Conservation (phyloP, 768 basidiomycete species). For the Lepiota subincarnata region DNA sequence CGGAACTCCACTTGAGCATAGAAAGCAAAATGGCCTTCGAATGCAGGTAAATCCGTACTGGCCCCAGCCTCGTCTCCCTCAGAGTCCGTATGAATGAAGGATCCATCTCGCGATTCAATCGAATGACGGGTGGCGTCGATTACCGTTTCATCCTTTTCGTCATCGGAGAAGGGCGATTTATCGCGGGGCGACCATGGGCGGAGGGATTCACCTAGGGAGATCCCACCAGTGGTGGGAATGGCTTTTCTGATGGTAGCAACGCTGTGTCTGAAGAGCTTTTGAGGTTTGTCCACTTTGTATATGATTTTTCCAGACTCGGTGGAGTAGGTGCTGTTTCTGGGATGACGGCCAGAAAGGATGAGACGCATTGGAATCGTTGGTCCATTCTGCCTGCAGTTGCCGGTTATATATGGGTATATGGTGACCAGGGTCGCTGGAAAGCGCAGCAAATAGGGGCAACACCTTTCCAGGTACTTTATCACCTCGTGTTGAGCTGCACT, state of each 20-base stretch:
- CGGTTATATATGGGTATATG: too few species aligned
- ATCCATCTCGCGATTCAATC: neutral
- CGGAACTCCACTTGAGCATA: conserved; percentile 15
- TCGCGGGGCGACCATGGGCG: neutral
- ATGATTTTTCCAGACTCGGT: conserved; percentile 18
- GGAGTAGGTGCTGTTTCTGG: conserved; percentile 18
- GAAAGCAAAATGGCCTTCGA: conserved; percentile 8
- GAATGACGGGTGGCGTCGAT: neutral
- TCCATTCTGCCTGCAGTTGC: too few species aligned
- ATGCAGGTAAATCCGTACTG: neutral
- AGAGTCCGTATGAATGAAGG: neutral
- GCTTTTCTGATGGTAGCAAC: conserved; percentile 16
- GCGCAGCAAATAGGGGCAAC: too few species aligned
- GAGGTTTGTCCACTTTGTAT: conserved; percentile 18
- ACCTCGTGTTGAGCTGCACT: too few species aligned
- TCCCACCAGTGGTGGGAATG: neutral
- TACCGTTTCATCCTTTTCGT: neutral
- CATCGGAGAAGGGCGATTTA: neutral
- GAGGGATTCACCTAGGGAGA: neutral
- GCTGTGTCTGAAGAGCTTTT: neutral
- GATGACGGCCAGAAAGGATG: conserved; percentile 18
- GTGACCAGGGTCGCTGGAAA: too few species aligned
- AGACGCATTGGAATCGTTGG: conserved; percentile 16
- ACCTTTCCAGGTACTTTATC: too few species aligned
- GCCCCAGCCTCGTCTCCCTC: neutral